Evolutionary conservation across 1,139 yeast species (phyloP), one percentile per base, ranked within the genome.

Genomic region (Kazachstania sp.): DNA sequence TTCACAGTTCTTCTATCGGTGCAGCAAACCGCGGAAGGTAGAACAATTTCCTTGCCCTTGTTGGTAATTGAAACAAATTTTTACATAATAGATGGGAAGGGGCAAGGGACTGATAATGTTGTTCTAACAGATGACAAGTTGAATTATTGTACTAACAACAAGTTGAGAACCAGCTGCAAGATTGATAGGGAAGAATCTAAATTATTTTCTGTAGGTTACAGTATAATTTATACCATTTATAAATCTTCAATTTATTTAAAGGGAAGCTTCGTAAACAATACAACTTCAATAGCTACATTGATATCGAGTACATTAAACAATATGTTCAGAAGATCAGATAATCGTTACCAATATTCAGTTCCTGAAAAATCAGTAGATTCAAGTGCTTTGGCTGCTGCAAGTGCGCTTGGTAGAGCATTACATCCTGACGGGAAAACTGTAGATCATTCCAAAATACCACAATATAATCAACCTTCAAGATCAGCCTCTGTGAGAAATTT

Each of bases 371-470:
- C 43, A 15, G 36, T 37, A 8, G 32, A 45, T 37, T 39, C 71
- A 13, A 69, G 68, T 50, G 75, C 77, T 2, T 47, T 72, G 15
- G 75, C 75, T 13, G 77, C 77, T 37, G 76, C 75, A 4, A 61
- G 69, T 13, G 69, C 73, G 6, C 63, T 69, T 23, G 74, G 70
- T 2, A 59, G 58, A 38, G 67, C 70, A 2, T 43, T 54, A 13
- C 43, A 61, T 41, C 32, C 50, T 37, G 58, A 64, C 5, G 69
- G 69, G 0, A 57, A 59, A 36, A 39, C 50, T n/a, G 54, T 59
- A 12, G 54, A 56, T 44, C 51, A 48, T 56, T 55, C 52, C 48
- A 64, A 49, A 49, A 52, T 41, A 41, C 63, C 49, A 49, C 58
- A 41, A 31, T 65, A 56, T 35, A 54, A 55, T 36, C 42, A 51